A percentile compares a stretch with the other conserved stretches of the same genome.
phyloP scores from a whole-genome alignment of 2,329 filamentous ascomycete species.

The Claviceps quebecensis region DNA sequence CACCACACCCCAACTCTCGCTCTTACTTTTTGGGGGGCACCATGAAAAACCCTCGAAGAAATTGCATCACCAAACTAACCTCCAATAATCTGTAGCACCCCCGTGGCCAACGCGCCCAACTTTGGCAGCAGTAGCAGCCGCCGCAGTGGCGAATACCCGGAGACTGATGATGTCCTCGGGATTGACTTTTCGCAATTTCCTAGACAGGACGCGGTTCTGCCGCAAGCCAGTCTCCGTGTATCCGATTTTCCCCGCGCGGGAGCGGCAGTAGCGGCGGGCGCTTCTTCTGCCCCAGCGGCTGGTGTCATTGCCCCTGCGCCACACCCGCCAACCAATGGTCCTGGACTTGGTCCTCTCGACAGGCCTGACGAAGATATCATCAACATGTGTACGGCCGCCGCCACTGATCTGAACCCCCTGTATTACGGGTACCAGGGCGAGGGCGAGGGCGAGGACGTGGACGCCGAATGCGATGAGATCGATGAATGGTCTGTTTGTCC shows the following conservation, averaged over 20 bases:
- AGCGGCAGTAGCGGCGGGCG: neutral
- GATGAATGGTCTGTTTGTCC: conserved; percentile 5
- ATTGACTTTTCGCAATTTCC: conserved; percentile 3
- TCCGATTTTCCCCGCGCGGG: neutral
- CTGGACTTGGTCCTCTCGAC: no score
- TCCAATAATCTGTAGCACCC: neutral
- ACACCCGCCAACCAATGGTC: no score
- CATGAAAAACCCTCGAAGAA: neutral
- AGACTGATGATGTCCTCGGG: neutral
- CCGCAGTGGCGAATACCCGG: neutral
- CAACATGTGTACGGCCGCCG: neutral
- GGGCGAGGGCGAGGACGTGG: no score
- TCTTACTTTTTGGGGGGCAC: no score
- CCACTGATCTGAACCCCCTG: neutral
- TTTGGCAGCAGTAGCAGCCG: neutral
- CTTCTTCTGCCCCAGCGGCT: neutral
- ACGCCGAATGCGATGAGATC: neutral
- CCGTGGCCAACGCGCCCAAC: conserved; percentile 1
- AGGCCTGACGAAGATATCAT: neutral
- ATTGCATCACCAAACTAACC: neutral
- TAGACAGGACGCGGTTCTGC: neutral
- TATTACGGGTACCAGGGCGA: neutral
- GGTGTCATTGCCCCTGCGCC: no score
- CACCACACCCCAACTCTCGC: no score
- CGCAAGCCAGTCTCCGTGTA: conserved; percentile 2